Conservation (phyloP, 495 filamentous ascomycete species). For the Daldinia decipiens region DNA sequence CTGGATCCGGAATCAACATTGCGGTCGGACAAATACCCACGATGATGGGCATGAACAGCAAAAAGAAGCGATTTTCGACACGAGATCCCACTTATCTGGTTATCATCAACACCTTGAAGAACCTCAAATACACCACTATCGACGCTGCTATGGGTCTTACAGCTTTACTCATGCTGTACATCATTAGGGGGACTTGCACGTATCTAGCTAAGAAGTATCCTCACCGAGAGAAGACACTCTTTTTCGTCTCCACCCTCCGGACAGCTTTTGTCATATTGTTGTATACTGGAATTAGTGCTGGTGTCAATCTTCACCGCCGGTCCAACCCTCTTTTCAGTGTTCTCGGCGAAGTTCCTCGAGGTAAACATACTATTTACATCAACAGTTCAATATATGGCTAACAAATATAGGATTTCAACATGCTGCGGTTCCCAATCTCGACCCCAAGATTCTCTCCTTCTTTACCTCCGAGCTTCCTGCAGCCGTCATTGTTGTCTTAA, state of each 20-base stretch:
- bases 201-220: slow-evolving; percentile 56
- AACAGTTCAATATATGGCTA: neutral
- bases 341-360: slow-evolving; percentile 56
- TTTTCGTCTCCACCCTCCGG: slow-evolving; percentile 58
- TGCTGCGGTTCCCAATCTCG: slow-evolving; percentile 51
- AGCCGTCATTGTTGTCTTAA: slow-evolving; percentile 60
- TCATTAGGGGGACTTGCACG: slow-evolving; percentile 57
- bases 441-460: slow-evolving; percentile 47
- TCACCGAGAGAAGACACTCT: slow-evolving; percentile 51
- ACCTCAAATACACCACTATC: slow-evolving; percentile 55
- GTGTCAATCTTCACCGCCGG: slow-evolving; percentile 46
- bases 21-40: slow-evolving; percentile 61
- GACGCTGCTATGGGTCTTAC: slow-evolving; percentile 65
- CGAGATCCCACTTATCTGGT: slow-evolving; percentile 60
- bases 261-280: slow-evolving; percentile 58
- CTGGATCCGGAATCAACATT: slow-evolving; percentile 64
- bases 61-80: slow-evolving; percentile 54
- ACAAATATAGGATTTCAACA: slow-evolving; percentile 56
- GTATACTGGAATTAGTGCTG: slow-evolving; percentile 55
- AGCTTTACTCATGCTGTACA: slow-evolving; percentile 61
- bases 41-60: slow-evolving; percentile 58
- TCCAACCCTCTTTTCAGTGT: slow-evolving; percentile 53
- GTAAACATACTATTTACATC: slow-evolving; percentile 41
- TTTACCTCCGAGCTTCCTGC: slow-evolving; percentile 51
- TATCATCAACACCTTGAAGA: slow-evolving; percentile 64